Percentiles rank a stretch among this genome's conserved stretches.
Conservation (phyloP, 2,329 filamentous ascomycete species). For the Alternaria tenuissima region DNA sequence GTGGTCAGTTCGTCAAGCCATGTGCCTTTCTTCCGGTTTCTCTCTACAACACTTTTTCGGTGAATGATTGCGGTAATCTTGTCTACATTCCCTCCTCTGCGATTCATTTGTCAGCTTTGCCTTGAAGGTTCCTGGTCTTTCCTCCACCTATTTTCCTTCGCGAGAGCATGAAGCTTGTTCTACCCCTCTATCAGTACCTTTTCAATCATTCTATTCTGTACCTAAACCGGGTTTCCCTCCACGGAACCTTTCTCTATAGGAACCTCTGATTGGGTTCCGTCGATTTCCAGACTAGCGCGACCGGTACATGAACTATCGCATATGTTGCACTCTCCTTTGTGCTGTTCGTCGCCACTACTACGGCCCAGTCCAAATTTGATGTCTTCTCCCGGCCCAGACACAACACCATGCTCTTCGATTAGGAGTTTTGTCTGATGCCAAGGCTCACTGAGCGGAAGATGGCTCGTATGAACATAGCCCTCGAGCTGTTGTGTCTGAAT, state of each 20-base stretch:
- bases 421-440: too few species aligned
- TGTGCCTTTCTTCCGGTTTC: neutral
- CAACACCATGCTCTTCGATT: accelerated
- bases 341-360: too few species aligned
- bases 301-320: neutral
- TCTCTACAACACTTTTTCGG: neutral
- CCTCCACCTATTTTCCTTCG: neutral
- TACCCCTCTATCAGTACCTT: neutral
- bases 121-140: neutral
- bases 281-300: too few species aligned
- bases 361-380: too few species aligned
- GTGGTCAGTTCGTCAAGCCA: neutral
- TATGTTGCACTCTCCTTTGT: neutral
- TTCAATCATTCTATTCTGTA: too few species aligned
- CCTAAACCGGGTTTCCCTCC: accelerated
- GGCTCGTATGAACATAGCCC: too few species aligned
- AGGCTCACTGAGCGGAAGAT: too few species aligned
- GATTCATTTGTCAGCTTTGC: neutral
- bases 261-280: too few species aligned
- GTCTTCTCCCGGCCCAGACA: too few species aligned
- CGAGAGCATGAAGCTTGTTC: neutral
- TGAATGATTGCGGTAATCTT: neutral
- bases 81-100: neutral
- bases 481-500: too few species aligned
- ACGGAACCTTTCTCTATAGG: too few species aligned